Evolutionary conservation across 108 stramenopile genomes (phyloP), one percentile per base, ranked within the genome.

Genomic region (Nannochloropsis salina): DNA sequence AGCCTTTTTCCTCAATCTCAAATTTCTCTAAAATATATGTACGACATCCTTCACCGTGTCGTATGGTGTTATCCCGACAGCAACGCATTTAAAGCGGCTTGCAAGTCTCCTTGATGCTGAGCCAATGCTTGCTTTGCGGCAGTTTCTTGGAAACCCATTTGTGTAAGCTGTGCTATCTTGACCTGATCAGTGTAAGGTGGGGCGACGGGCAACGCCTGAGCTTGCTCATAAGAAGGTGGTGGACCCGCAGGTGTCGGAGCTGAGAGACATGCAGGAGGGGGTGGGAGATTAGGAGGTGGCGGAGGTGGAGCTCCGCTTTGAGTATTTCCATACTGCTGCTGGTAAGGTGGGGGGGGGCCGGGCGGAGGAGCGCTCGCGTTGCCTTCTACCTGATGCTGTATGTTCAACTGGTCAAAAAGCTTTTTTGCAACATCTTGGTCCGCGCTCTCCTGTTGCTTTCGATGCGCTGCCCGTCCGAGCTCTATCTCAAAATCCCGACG

Each of bases 401-500:
- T 31, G 82, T 82, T 82, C 15, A 41, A 31, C 5, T 42, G 42
- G 21, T 82, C 42, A 18, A 41, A 41, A 82, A 42, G 42, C 42
- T 42, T 41, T 31, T 31, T 82, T 2, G 86, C 86, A 20, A 86
- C 44, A 44, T 86, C 86, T 22, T 81, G 81, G 42, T 83, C 86
- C 9, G 82, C 86, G 4, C 82, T 82, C 42, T 82, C 82, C 45
- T 86, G 44, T 12, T 80, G 44, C 31, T 80, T 43, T 18, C 86
- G 81, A 45, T 86, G 44, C n/a, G 81, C 41, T 2, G 81, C 47
- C 41, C 82, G 86, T n/a, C 45, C 47, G 82, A 40, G 82, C 41
- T 82, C 86, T 47, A 86, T 82, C 86, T 86, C 86, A 42, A 86
- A 86, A 31, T 86, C 86, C 10, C 86, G 82, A 44, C 86, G 45